phyloP scores from a whole-genome alignment of 495 filamentous ascomycete genomes.

The Achaetomiella virescens region DNA sequence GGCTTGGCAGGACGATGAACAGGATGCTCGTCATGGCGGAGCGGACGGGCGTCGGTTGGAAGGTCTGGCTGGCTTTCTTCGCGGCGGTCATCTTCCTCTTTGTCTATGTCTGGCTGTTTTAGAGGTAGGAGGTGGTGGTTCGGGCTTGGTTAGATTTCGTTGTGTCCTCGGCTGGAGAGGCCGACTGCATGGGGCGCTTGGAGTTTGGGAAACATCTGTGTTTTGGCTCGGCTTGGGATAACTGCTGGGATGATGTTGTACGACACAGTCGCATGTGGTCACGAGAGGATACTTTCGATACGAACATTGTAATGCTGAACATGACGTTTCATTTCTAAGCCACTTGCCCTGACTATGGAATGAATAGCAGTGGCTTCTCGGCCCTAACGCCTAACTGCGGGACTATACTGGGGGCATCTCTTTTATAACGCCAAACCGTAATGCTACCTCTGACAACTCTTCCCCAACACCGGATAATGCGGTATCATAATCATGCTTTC shows the following conservation, averaged over 20 bases:
- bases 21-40: constrained; percentile 95
- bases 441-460: not conserved
- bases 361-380: not conserved
- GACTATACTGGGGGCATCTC: too few species aligned
- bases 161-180: not conserved
- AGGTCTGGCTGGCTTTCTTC: constrained; percentile 86
- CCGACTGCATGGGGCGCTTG: constrained; percentile 19
- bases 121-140: not conserved
- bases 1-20: constrained; percentile 88
- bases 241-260: constrained; percentile 8
- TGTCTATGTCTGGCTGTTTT: constrained; percentile 86
- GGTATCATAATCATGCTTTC: constrained; percentile 14
- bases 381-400: not conserved
- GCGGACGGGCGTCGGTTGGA: constrained; percentile 88
- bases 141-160: not conserved
- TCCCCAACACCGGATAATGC: constrained; percentile 5
- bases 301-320: constrained; percentile 14
- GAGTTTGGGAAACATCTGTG: constrained; percentile 18
- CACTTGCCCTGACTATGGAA: not conserved
- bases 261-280: not conserved
- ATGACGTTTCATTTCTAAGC: not conserved
- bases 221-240: constrained; percentile 4
- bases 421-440: not conserved
- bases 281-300: constrained; percentile 5
- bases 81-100: constrained; percentile 72